phyloP scores from a whole-genome alignment of 1,139 yeast species.

The Yamadazyma spencermartinsiae region DNA sequence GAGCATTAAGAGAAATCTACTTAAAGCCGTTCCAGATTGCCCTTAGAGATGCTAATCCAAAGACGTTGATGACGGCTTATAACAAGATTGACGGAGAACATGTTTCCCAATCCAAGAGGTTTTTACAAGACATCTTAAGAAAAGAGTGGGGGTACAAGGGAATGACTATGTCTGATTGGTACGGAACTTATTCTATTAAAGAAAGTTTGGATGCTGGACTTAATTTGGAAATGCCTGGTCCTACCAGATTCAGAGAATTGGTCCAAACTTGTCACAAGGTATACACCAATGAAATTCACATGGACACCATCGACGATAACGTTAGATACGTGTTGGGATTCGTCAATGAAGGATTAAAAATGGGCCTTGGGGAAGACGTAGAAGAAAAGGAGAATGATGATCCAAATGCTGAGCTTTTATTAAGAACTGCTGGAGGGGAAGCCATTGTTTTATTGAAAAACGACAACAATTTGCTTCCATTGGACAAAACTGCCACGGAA shows the following conservation, averaged over 20 bases:
- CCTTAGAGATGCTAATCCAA: conserved; percentile 49
- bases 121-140: conserved; percentile 47
- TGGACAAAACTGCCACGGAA: conserved; percentile 27
- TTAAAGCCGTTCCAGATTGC: conserved; percentile 64
- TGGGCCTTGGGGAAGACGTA: conserved; percentile 43
- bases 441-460: conserved; percentile 55
- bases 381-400: conserved; percentile 42
- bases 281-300: conserved; percentile 28
- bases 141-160: conserved; percentile 61
- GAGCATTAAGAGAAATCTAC: conserved; percentile 63
- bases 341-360: conserved; percentile 41
- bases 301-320: conserved; percentile 40
- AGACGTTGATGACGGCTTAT: conserved; percentile 58
- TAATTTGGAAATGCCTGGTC: conserved; percentile 67
- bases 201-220: conserved; percentile 55
- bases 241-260: conserved; percentile 46
- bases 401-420: conserved; percentile 41
- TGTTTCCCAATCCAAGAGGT: conserved; percentile 45
- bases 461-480: conserved; percentile 43
- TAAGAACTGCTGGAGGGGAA: conserved; percentile 52
- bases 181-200: conserved; percentile 53
- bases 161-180: conserved; percentile 63
- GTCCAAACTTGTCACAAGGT: conserved; percentile 41
- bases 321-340: conserved; percentile 47
- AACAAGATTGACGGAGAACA: conserved; percentile 61